Evolutionary conservation across 805 yeast genomes (phyloP), one percentile per base, ranked within the genome.

Genomic region (Barnettozyma vustinii): DNA sequence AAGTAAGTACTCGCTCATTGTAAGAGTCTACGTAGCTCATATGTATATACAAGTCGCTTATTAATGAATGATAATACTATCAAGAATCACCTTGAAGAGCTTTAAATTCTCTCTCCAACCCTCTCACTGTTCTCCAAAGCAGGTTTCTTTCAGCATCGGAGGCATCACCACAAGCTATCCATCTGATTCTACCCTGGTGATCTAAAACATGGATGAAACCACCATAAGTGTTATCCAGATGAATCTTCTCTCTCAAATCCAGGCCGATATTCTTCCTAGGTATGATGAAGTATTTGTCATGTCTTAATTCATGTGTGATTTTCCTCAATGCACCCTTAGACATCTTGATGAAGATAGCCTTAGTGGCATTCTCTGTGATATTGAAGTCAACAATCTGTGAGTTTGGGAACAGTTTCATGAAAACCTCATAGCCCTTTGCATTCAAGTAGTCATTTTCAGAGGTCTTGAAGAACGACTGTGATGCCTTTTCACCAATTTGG

Each of bases 141-240:
- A 79, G 68, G 16, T 71, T 70, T 43, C 71, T 68, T 56, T 94
- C 99, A 32, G 76, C 75, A n/a, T 75, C 80, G 15, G 74, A 73
- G 1, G 96, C 84, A 37, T 76, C 78, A 2, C 98, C 99, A 56
- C 95, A 80, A 4, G 89, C 87, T 21, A 89, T 90, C 98, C 98
- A 92, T 57, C 98, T 73, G 47, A 94, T 84, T 58, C 77, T 83
- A 45, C 84, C 83, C 13, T 80, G 71, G 15, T 72, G 72, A 61
- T 94, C 99, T 33, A 94, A 75, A 5, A 92, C 70, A 55, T 89
- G 84, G 10, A 90, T 71, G 61, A 87, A 90, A 0, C 98, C 98
- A 2, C 95, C 80, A 57, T 84, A 86, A 20, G 79, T 75, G 62
- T 92, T 92, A 48, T 81, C 83, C 56, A 90, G 78, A 44, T 77